These are phyloP conservation scores for Ogataea pignaliae DNA, from an alignment of 805 yeast species.

Conservation along the genomic window DNA sequence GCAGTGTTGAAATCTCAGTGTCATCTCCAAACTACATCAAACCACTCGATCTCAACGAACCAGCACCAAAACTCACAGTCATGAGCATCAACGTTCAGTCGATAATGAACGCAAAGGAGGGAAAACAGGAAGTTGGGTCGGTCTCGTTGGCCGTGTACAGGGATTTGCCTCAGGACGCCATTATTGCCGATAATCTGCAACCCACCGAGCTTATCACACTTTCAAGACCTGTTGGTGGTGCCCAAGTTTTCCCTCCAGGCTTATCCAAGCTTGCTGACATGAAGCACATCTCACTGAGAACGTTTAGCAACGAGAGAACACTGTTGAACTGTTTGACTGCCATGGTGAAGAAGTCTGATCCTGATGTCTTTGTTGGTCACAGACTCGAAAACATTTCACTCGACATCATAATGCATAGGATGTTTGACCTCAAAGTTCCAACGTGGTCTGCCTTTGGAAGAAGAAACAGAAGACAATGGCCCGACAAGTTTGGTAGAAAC, in stretches of 20 bases:
- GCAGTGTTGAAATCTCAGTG: constrained; percentile 69
- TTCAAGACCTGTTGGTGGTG: constrained; percentile 70
- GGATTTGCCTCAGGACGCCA: constrained; percentile 69
- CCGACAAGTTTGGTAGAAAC: constrained; percentile 60
- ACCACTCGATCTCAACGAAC: constrained; percentile 38
- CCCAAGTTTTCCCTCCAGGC: constrained; percentile 69
- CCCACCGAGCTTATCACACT: constrained; percentile 67
- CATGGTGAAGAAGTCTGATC: constrained; percentile 68
- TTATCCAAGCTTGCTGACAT: constrained; percentile 57
- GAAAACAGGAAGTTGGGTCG: constrained; percentile 83
- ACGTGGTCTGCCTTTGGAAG: constrained; percentile 86
- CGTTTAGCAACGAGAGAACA: constrained; percentile 70
- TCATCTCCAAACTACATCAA: constrained; percentile 42
- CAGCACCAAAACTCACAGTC: constrained; percentile 67
- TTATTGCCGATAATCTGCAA: constrained; percentile 54
- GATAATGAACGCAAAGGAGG: constrained; percentile 63
- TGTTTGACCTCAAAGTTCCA: constrained; percentile 66
- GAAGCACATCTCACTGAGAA: constrained; percentile 45
- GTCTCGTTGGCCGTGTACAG: constrained; percentile 72
- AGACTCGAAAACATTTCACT: constrained; percentile 72
- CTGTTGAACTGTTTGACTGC: constrained; percentile 73
- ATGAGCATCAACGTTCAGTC: constrained; percentile 79
- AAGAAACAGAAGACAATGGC: constrained; percentile 71
- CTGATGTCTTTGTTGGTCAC: constrained; percentile 90
- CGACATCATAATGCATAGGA: constrained; percentile 76